Evolutionary conservation across 805 yeast genomes (phyloP).

Genomic region (Spathaspora hagerdaliae): DNA sequence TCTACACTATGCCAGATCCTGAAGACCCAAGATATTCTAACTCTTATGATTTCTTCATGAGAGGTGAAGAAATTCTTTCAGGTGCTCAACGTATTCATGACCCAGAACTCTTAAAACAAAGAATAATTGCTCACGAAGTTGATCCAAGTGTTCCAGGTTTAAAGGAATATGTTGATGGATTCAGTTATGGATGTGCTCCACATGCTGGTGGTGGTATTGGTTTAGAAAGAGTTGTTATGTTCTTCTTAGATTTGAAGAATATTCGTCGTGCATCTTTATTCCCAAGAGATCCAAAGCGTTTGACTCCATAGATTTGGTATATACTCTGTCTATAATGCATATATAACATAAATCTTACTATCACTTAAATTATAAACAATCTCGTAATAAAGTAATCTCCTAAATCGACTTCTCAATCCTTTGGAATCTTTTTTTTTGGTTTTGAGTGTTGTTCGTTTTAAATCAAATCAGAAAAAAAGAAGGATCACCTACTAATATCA

Average conservation of each 20-base stretch:
- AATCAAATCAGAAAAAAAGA: no score
- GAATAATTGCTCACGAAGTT: slow-evolving; percentile 80
- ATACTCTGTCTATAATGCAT: background rate
- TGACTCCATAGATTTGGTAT: slow-evolving; percentile 59
- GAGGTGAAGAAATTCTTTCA: slow-evolving; percentile 98
- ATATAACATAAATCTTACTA: background rate
- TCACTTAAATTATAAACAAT: background rate
- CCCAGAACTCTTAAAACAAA: slow-evolving; percentile 71
- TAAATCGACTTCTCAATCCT: no score
- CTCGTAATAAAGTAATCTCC: background rate
- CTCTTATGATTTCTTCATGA: slow-evolving; percentile 99
- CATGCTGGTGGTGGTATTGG: slow-evolving; percentile 99
- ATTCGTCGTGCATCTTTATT: slow-evolving; percentile 97
- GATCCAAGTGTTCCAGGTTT: slow-evolving; percentile 80
- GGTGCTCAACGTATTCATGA: slow-evolving; percentile 99
- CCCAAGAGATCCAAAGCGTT: slow-evolving; percentile 98
- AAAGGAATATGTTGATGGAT: slow-evolving; percentile 88
- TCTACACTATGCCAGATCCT: slow-evolving; percentile 98
- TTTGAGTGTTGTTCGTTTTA: no score
- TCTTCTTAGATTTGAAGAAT: slow-evolving; percentile 93
- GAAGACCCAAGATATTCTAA: slow-evolving; percentile 89
- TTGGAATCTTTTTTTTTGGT: no score
- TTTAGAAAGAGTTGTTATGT: slow-evolving; percentile 97
- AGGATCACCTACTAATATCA: no score
- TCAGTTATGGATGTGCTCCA: slow-evolving; percentile 93